These are phyloP conservation scores for Scheffersomyces cryptocercus DNA, from an alignment of 1,139 yeast species.

Conservation along the genomic window DNA sequence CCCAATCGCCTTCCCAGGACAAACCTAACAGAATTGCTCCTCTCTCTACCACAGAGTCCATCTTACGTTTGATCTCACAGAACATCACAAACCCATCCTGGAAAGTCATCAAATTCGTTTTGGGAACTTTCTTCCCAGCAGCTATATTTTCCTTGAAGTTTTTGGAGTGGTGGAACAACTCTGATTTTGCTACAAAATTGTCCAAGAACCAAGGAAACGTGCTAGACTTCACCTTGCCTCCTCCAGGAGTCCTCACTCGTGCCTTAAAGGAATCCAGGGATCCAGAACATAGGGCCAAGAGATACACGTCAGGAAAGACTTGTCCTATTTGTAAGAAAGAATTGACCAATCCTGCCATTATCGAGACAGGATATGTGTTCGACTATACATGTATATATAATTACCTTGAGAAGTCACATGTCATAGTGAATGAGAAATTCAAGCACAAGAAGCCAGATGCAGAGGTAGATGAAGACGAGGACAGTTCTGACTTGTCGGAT, in stretches of 20 bases:
- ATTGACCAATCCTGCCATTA: slow-evolving; percentile 77
- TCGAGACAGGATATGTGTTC: slow-evolving; percentile 89
- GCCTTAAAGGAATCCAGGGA: slow-evolving; percentile 9
- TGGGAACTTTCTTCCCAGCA: slow-evolving; percentile 69
- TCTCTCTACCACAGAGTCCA: slow-evolving; percentile 49
- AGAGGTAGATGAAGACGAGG: slow-evolving; percentile 14
- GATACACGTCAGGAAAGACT: slow-evolving; percentile 31
- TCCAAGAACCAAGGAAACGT: slow-evolving; percentile 52
- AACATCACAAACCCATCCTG: slow-evolving; percentile 43
- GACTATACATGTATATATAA: slow-evolving; percentile 86
- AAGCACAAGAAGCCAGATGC: slow-evolving; percentile 7
- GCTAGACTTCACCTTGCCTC: slow-evolving; percentile 55
- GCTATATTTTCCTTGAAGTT: slow-evolving; percentile 84
- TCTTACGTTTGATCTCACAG: slow-evolving; percentile 30
- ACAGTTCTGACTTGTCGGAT: slow-evolving; percentile 21
- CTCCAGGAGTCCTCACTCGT: slow-evolving; percentile 40
- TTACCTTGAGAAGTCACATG: slow-evolving; percentile 53
- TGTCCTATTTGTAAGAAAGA: slow-evolving; percentile 77
- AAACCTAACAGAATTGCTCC: slow-evolving; percentile 45
- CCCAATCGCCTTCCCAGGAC: slow-evolving; percentile 10
- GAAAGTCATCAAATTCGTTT: slow-evolving; percentile 33
- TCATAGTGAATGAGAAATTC: slow-evolving; percentile 27
- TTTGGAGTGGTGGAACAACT: slow-evolving; percentile 92
- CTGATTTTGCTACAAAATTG: slow-evolving; percentile 68
- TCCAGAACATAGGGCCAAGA: slow-evolving; percentile 12